Evolutionary conservation across 768 basidiomycete genomes (phyloP), one percentile per base, ranked within the genome.

Genomic region (Imleria badia): DNA sequence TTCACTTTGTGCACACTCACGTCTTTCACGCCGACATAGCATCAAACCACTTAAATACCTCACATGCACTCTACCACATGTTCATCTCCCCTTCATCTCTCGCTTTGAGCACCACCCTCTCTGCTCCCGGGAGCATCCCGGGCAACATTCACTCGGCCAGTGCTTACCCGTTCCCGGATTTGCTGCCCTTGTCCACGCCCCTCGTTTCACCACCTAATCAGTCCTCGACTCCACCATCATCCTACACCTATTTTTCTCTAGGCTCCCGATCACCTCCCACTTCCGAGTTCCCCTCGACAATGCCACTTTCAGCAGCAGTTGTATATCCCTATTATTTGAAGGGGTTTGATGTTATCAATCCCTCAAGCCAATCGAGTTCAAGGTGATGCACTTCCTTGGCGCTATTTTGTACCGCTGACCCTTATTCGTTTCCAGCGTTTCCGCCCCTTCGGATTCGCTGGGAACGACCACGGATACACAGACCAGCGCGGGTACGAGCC

Each of bases 1-100:
- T 59, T 57, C 55, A 63, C 56, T 40, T 43, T 42, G 51, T 48
- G 49, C 60, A 57, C 64, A 46, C 51, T 59, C 54, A 66, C 66
- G 60, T 48, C 56, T 48, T 60, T 68, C 60, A 67, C 66, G 56
- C 53, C 56, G 48, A 55, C 53, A 26, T 59, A 41, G 35, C 53
- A 54, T 55, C 45, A 41, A 36, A 45, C 54, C 31, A 50, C 55
- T 53, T 54, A 53, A 58, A 64, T 52, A 59, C 54, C 54, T 53
- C 59, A 66, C 67, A 69, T 69, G 65, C 67, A 62, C 46, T 19
- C 51, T 23, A 55, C 67, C 67, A 56, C 67, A 67, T 69, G 67
- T 60, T 54, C 67, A 58, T 63, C 59, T 46, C 34, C 40, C 45
- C 60, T 43, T 55, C 67, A 56, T 60, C 58, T 54, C 43, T 47